Conservation (phyloP, 1,139 yeast genomes). For the Debaryomyces coudertii region DNA sequence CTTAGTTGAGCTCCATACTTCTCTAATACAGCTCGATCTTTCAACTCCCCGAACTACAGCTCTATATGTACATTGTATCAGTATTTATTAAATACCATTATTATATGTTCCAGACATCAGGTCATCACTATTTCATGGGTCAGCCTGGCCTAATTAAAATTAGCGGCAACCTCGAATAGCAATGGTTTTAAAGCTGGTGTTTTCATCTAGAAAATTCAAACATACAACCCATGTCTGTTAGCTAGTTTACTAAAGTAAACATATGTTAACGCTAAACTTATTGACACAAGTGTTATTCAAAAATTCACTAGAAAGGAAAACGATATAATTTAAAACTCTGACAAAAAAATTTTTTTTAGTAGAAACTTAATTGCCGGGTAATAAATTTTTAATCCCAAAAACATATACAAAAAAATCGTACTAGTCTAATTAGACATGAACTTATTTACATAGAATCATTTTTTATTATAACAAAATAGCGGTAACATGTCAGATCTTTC, state of each 20-base stretch:
- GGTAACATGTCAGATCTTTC: conserved; percentile 46
- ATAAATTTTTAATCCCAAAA: not conserved
- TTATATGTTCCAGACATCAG: conserved; percentile 78
- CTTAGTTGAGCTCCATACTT: conserved; percentile 20
- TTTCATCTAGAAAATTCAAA: conserved; percentile 31
- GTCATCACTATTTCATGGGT: conserved; percentile 80
- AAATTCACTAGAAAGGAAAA: conserved; percentile 12
- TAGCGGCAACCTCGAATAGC: conserved; percentile 87
- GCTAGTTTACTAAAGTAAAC: conserved; percentile 18
- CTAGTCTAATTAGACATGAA: not conserved
- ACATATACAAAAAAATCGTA: not conserved
- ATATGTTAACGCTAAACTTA: conserved; percentile 26
- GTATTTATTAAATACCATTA: conserved; percentile 2
- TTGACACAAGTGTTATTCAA: conserved; percentile 13
- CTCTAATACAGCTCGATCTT: no score
- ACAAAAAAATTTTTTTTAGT: not conserved
- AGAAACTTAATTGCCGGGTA: conserved; percentile 10
- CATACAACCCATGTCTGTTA: conserved; percentile 19
- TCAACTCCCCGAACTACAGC: not conserved
- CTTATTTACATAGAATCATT: conserved; percentile 1
- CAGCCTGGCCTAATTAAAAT: conserved; percentile 47
- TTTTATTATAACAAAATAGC: not conserved
- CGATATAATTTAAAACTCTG: not conserved
- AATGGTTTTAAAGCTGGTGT: conserved; percentile 72
- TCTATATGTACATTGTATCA: conserved; percentile 6